These are phyloP conservation scores for Stagonosporopsis vannaccii DNA, from an alignment of 2,329 filamentous ascomycete genomes.

Conservation along the genomic window DNA sequence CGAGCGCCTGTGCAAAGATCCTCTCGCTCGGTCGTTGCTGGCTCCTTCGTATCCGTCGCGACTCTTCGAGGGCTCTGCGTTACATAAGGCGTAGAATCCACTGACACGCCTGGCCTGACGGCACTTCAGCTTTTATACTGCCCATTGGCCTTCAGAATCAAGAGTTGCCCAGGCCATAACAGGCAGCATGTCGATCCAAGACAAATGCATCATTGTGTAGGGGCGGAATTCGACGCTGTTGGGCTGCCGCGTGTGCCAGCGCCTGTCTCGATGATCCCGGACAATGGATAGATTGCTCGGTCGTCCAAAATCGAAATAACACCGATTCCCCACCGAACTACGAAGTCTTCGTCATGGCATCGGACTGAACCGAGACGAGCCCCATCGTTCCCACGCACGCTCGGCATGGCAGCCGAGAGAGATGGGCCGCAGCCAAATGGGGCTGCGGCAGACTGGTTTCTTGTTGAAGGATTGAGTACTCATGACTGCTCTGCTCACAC, in stretches of 20 bases:
- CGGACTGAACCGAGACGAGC: constrained; percentile 4
- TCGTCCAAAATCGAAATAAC: not conserved
- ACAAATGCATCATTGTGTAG: not conserved
- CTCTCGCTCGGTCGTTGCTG: not conserved
- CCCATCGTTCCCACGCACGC: constrained; percentile 7
- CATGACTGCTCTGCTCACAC: not conserved
- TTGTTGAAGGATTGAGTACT: constrained; percentile 5
- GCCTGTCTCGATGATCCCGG: not conserved
- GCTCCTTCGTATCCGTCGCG: not conserved
- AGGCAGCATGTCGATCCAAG: not conserved
- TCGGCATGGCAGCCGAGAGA: constrained; percentile 3
- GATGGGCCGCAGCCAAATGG: not conserved
- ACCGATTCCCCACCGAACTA: constrained; percentile 10
- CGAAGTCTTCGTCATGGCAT: constrained; percentile 1
- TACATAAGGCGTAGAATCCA: too few species aligned
- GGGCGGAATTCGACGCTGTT: not conserved
- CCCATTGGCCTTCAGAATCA: not conserved
- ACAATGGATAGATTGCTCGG: not conserved
- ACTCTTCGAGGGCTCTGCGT: not conserved
- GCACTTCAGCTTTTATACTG: too few species aligned
- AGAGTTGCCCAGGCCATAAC: not conserved
- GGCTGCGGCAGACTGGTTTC: not conserved
- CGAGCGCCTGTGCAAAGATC: not conserved
- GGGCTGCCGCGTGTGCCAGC: not conserved
- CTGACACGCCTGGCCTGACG: too few species aligned